These are phyloP conservation scores for Globisporangium polare DNA, from an alignment of 352 stramenopile species.

Conservation along the genomic window DNA sequence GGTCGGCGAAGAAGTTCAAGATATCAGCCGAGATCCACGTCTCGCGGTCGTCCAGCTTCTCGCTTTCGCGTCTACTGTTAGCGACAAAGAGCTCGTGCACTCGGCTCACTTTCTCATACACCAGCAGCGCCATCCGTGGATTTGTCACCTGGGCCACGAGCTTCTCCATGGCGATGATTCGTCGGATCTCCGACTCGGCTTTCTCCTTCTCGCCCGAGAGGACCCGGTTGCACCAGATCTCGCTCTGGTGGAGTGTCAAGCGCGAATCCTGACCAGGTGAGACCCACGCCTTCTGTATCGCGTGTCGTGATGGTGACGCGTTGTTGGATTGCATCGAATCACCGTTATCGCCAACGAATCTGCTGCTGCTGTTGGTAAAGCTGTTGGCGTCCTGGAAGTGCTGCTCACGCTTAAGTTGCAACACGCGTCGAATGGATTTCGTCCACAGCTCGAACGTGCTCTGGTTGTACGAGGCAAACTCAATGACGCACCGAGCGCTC, in stretches of 20 bases:
- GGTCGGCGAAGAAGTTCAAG: constrained; percentile 81
- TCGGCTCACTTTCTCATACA: constrained; percentile 86
- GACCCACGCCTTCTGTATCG: constrained; percentile 39
- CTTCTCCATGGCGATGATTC: constrained; percentile 85
- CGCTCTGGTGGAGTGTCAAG: constrained; percentile 77
- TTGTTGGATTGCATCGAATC: constrained; percentile 14
- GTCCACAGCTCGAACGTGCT: constrained; percentile 85
- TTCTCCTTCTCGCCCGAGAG: constrained; percentile 80
- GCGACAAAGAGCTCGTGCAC: constrained; percentile 84
- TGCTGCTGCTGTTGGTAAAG: not conserved
- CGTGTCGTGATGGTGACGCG: constrained; percentile 9
- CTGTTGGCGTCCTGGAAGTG: constrained; percentile 23
- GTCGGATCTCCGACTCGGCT: constrained; percentile 73
- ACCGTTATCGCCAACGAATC: not conserved
- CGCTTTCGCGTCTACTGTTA: constrained; percentile 76
- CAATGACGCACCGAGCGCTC: constrained; percentile 60
- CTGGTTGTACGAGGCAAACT: constrained; percentile 78
- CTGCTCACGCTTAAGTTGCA: constrained; percentile 50
- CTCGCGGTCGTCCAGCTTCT: constrained; percentile 42
- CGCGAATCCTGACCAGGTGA: constrained; percentile 82
- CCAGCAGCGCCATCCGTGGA: constrained; percentile 75
- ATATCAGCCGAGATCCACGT: constrained; percentile 46
- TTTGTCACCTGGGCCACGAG: constrained; percentile 75
- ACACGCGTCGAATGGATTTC: constrained; percentile 71
- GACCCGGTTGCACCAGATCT: constrained; percentile 84